These are phyloP conservation scores for Sphaerobolus stellatus DNA, from an alignment of 1,284 basidiomycete species.

Conservation along the genomic window DNA sequence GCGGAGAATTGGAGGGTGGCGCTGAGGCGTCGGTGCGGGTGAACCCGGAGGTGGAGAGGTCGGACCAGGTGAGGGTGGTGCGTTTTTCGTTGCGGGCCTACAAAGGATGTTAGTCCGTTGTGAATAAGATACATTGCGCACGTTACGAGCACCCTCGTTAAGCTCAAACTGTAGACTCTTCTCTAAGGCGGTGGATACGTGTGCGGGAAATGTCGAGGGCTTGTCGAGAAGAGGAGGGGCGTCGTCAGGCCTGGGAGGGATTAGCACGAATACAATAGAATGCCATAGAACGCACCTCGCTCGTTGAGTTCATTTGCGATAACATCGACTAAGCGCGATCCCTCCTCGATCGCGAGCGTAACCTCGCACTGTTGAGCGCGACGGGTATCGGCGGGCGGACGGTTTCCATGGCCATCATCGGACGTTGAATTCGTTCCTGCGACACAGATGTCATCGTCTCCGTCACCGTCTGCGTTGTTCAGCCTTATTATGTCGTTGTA, in stretches of 20 bases:
- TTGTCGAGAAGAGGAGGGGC: slow-evolving; percentile 85
- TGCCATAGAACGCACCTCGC: slow-evolving; percentile 45
- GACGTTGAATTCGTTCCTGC: no score
- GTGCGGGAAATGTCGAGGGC: slow-evolving; percentile 79
- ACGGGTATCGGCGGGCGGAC: no score
- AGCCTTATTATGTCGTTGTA: no score
- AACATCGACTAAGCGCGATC: slow-evolving; percentile 66
- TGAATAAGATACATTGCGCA: slow-evolving; percentile 39
- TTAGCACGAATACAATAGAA: no score
- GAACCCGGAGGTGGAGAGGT: slow-evolving; percentile 82
- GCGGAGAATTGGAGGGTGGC: slow-evolving; percentile 80
- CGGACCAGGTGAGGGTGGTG: slow-evolving; percentile 79
- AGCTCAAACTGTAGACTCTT: slow-evolving; percentile 84
- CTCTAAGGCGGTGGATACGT: slow-evolving; percentile 58
- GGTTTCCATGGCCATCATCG: no score
- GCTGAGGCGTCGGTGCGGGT: slow-evolving; percentile 70
- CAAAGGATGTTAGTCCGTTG: slow-evolving; percentile 7
- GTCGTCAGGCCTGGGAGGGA: slow-evolving; percentile 63
- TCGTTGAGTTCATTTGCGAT: slow-evolving; percentile 70
- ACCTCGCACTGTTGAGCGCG: slow-evolving; percentile 73
- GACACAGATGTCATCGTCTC: no score
- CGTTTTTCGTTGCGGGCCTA: slow-evolving; percentile 73
- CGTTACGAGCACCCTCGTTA: slow-evolving; percentile 79
- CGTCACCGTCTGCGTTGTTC: no score
- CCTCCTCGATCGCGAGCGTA: slow-evolving; percentile 73